Percentiles rank a stretch among this genome's conserved stretches.
Evolutionary conservation across 1,284 basidiomycete genomes (phyloP).

Genomic region (Xerocomus subilludens): DNA sequence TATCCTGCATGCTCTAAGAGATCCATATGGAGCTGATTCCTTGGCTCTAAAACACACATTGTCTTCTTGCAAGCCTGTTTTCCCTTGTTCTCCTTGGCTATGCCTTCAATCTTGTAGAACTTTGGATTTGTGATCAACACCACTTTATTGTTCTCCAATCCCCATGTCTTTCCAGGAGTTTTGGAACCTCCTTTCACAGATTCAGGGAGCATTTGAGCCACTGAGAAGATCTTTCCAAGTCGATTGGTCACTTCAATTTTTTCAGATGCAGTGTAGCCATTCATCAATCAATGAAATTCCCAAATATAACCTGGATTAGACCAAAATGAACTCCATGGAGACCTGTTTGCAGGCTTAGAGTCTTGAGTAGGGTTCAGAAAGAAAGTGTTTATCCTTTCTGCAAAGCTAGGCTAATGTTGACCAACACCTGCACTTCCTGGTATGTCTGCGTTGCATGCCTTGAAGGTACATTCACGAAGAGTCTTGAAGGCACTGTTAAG

Average conservation of each 20-base stretch:
- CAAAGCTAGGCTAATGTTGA: not conserved
- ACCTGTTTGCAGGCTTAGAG: not conserved
- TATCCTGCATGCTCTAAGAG: not conserved
- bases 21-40: not conserved
- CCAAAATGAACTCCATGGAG: not conserved
- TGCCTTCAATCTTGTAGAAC: conserved; percentile 2
- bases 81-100: not conserved
- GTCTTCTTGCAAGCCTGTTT: not conserved
- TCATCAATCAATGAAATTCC: conserved; percentile 1
- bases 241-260: not conserved
- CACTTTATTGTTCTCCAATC: not conserved
- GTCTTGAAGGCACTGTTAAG: not conserved
- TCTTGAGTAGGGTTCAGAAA: not conserved
- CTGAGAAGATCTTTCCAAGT: not conserved
- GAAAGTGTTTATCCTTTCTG: not conserved
- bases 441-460: conserved; percentile 7
- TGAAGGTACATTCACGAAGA: not conserved
- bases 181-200: not conserved
- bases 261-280: not conserved
- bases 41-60: not conserved
- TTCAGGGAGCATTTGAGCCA: not conserved
- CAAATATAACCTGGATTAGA: conserved; percentile 1
- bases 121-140: not conserved
- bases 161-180: not conserved
- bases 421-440: not conserved